Percentiles rank a stretch among this genome's conserved stretches.
Conservation (phyloP, 805 yeast genomes). For the Wickerhamomyces ciferrii region DNA sequence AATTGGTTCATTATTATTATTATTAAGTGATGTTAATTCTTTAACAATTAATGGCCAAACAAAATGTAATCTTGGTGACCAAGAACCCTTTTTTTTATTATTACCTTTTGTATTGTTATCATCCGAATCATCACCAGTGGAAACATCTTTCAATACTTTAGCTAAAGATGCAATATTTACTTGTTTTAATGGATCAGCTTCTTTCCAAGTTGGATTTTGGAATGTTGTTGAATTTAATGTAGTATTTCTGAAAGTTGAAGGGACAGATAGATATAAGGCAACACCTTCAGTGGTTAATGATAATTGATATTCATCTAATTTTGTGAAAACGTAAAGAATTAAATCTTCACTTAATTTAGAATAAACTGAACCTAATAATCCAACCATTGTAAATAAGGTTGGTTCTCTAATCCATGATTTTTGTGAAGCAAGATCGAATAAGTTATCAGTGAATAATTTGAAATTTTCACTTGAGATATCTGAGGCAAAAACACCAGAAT, state of each 20-base stretch:
- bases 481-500: conserved; percentile 15
- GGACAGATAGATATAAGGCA: conserved; percentile 59
- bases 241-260: conserved; percentile 18
- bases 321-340: conserved; percentile 29
- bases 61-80: conserved; percentile 73
- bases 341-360: conserved; percentile 16
- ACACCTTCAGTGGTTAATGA: conserved; percentile 75
- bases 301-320: conserved; percentile 47
- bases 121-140: conserved; percentile 27
- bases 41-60: conserved; percentile 64
- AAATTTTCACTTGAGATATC: conserved; percentile 24
- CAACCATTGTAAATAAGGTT: conserved; percentile 63
- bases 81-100: conserved; percentile 53
- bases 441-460: conserved; percentile 34
- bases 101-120: conserved; percentile 17
- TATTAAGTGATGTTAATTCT: conserved; percentile 22
- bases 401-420: conserved; percentile 90
- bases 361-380: conserved; percentile 32
- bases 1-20: conserved; percentile 12
- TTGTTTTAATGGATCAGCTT: conserved; percentile 66
- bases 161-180: conserved; percentile 60
- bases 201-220: conserved; percentile 48
- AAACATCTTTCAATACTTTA: conserved; percentile 57
- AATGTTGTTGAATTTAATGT: conserved; percentile 5
- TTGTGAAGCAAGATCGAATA: conserved; percentile 51